Evolutionary conservation across 1,139 yeast species (phyloP), one percentile per base, ranked within the genome.

Genomic region (Pichia sp.): DNA sequence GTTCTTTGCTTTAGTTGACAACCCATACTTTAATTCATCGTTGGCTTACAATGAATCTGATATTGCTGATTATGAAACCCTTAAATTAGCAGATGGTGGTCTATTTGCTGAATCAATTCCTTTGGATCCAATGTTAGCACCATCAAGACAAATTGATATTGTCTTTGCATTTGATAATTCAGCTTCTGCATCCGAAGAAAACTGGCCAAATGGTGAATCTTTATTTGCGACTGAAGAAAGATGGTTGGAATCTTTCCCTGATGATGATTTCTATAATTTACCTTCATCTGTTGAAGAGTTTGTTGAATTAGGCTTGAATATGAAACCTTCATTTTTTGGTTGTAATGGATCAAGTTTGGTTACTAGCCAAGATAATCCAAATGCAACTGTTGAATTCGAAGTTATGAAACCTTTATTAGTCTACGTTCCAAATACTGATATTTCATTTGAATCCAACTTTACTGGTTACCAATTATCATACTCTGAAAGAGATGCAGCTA

Each of bases 131-230:
- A 68, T 81, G 48, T 65, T 81, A 38, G 80, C 79, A 53, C 68
- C 70, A 1, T 64, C 69, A 9, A 68, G 88, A 56, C 63, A 66
- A 32, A 62, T 80, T 5, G 88, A 82, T 58, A 68, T 79, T 8
- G 71, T 81, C 6, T 72, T 81, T 58, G 81, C 82, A 0, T 73
- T 77, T 50, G 90, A 83, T 61, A 80, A 82, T 44, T 77, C 86
- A 2, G 81, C 80, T 26, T 84, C 89, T 0, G 66, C 68, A 2
- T 62, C 66, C 7, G 22, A 32, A 7, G 36, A 32, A 18, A 66
- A 70, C n/a, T 82, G 81, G 80, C 87, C 89, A 23, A 77, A 81
- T 60, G 87, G 87, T 11, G 70, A 80, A 0, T 73, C 83, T 0
- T 64, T 86, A 25, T 56, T 43, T 66, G 65, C 48, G 53, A 59